Evolutionary conservation across 805 yeast genomes (phyloP), one percentile per base, ranked within the genome.

Genomic region (Danielia reshetovae): DNA sequence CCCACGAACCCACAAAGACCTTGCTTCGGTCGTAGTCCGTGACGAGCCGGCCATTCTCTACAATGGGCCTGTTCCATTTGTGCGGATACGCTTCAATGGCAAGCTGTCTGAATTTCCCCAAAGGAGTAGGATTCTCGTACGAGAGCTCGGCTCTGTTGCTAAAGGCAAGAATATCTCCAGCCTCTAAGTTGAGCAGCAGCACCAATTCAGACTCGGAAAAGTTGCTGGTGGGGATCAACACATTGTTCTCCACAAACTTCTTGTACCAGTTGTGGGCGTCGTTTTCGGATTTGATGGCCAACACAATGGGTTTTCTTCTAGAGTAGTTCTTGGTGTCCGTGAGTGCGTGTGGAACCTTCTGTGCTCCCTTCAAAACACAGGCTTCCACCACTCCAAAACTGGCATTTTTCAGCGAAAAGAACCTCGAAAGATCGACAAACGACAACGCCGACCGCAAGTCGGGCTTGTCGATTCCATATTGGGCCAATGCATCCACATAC

Each of bases 111-210:
- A 85, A 72, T 35, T 82, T 72, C 0, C 98, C 98, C 34, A 93
- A 60, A 0, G 98, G 97, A 0, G 97, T 93, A 14, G 97, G 97
- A 51, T 87, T 90, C 52, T 90, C 98, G 54, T 86, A 90, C 0
- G 90, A 64, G 15, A 76, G 38, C 10, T 54, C 51, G 2, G 83
- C 75, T 40, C 97, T 70, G n/a, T 84, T 85, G n/a, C 87, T 71
- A 10, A 84, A 72, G 3, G 89, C 90, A 21, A 93, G 52, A 3
- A 85, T 62, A 55, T 87, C 96, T 27, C 95, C 96, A 1, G 72
- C 59, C 27, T 67, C 43, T 14, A 86, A 53, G 12, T 61, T 49
- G 15, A 85, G 54, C 1, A 40, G 35, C 2, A 49, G 30, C 11
- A 32, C 13, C 8, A 67, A 36, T 11, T 39, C 29, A 0, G 27